Percentiles rank a stretch among this genome's conserved stretches.
Evolutionary conservation across 2,329 filamentous ascomycete species (phyloP).

Genomic region (Aspergillus fumigatus): DNA sequence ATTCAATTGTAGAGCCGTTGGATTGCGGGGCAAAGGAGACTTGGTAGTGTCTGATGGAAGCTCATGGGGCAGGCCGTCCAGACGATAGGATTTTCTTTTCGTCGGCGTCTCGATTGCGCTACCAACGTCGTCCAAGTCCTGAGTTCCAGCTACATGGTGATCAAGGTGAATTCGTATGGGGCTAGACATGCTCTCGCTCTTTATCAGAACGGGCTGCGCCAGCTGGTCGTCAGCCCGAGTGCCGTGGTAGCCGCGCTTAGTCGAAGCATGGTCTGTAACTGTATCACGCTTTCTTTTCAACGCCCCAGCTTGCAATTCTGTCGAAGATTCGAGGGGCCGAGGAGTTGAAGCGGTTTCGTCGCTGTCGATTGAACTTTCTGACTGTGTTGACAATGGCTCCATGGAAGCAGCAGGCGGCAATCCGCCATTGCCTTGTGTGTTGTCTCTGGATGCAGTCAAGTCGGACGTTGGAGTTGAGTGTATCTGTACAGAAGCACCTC

Average conservation of each 20-base stretch:
- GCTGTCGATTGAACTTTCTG: slow-evolving; percentile 6
- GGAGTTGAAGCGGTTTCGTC: background rate
- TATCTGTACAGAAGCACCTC: background rate
- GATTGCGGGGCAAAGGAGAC: background rate
- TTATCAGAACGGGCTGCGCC: slow-evolving; percentile 24
- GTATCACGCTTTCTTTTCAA: slow-evolving; percentile 21
- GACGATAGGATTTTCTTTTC: slow-evolving; percentile 18
- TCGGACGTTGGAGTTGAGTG: background rate
- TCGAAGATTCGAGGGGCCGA: slow-evolving; percentile 1
- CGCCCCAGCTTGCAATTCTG: background rate
- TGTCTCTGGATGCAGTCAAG: background rate
- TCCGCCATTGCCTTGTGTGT: background rate
- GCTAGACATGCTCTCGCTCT: slow-evolving; percentile 34
- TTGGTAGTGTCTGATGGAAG: background rate
- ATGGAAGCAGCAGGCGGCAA: background rate
- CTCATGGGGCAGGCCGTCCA: background rate
- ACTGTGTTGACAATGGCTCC: slow-evolving; percentile 15
- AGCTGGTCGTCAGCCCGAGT: slow-evolving; percentile 6
- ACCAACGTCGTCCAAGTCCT: slow-evolving; percentile 55
- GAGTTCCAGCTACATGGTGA: slow-evolving; percentile 47
- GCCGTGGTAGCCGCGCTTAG: background rate
- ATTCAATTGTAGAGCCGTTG: background rate
- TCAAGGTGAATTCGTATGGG: slow-evolving; percentile 15
- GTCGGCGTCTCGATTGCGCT: slow-evolving; percentile 40
- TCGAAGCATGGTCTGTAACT: background rate